Evolutionary conservation across 257 asterid genomes (phyloP), one percentile per base, ranked within the genome.

Genomic region (Lavandula angustifolia): DNA sequence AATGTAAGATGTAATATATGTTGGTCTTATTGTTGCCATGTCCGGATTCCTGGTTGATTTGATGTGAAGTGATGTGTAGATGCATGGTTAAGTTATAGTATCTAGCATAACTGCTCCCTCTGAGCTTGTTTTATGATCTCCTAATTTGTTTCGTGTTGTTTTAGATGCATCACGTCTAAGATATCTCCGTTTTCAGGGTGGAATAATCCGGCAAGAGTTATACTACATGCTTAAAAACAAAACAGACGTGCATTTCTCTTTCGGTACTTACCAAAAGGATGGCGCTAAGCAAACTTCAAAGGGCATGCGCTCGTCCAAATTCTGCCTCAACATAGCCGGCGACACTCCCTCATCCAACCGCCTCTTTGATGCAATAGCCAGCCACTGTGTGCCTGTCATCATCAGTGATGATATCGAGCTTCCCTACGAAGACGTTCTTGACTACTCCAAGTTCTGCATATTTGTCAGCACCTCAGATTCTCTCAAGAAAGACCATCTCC

Each of bases 321-420:
- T 84, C 76, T 84, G 91, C 75, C 91, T 85, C 47, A 82, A 82
- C 84, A 85, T 85, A 53, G 92, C 92, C 0, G 92, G 92, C 3
- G 92, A 85, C 22, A 85, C 88, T 6, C 92, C 92, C 38, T 85
- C 92, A 14, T 85, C 92, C 2, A 85, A 82, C 49, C 88, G 88
- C 62, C 84, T 82, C 18, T 83, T 83, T 61, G 89, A 83, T 73
- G 89, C 89, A 7, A 80, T 83, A 31, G 84, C 81, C 7, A 80
- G 89, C 84, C 89, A 83, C 47, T 83, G 89, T 8, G 84, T 83
- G 14, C 89, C 89, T 0, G 75, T 83, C 27, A 66, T 83, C 5
- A 78, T 83, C 4, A 83, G 89, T 31, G 86, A 83, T 33, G 89
- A 80, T 3, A 80, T 83, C 4, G 86, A 83, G 81, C 89, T 80